These are phyloP conservation scores for Cordyceps pruinosa DNA, from an alignment of 2,329 filamentous ascomycete species.

Conservation along the genomic window DNA sequence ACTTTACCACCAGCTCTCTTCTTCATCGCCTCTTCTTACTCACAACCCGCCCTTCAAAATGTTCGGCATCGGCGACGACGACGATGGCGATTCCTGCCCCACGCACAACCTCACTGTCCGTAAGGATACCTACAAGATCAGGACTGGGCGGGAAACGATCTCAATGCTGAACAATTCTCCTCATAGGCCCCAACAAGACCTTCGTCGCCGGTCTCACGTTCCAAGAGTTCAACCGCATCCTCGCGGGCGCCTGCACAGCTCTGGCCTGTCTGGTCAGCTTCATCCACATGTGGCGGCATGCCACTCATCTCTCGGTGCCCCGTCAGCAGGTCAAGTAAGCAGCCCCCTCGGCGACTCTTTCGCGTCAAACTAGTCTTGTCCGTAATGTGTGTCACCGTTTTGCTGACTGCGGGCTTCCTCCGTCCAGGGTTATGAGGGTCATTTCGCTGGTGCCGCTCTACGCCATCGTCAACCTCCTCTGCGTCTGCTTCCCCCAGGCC, in stretches of 20 bases:
- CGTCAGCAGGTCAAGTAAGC: conserved; percentile 34
- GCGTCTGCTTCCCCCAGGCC: conserved; percentile 29
- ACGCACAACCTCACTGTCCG: conserved; percentile 9
- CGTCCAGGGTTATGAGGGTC: conserved; percentile 33
- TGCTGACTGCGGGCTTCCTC: neutral
- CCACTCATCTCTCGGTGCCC: conserved; percentile 33
- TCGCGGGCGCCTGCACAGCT: conserved; percentile 28
- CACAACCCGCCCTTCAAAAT: neutral
- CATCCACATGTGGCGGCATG: conserved; percentile 27
- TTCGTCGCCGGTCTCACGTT: conserved; percentile 13
- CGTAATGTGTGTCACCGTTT: too few species aligned
- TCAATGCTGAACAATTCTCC: neutral
- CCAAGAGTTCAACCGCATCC: conserved; percentile 27
- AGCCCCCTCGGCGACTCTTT: neutral
- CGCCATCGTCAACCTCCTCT: conserved; percentile 32
- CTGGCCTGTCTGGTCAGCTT: conserved; percentile 25
- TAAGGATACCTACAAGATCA: neutral
- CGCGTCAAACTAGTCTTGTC: neutral
- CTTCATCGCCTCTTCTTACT: neutral
- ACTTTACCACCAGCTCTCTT: neutral
- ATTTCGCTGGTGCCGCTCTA: conserved; percentile 34
- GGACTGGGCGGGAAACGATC: neutral
- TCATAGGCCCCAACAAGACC: conserved; percentile 7
- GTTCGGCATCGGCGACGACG: conserved; percentile 10
- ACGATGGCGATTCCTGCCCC: conserved; percentile 7